Base-by-base conservation (phyloP, 2,329 filamentous ascomycete genomes). In the Geosmithia flava region DNA sequence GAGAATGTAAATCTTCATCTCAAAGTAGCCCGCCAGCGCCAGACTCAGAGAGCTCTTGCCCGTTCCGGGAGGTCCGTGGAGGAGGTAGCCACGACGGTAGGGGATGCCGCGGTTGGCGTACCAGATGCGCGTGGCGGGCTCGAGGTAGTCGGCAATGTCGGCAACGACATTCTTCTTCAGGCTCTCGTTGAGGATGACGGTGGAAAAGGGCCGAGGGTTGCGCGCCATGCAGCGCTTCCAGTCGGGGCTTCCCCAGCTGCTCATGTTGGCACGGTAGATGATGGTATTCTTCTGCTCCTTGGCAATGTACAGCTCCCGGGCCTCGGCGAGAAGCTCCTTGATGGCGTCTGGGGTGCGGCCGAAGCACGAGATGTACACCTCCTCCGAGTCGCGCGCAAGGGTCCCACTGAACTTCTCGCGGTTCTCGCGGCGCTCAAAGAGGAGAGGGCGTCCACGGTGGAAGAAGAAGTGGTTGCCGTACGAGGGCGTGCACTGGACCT, bases 91-190 rank as follows among this genome's bases (percentile, higher is more conserved):
- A 4, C 88, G 75, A 15, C 88, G 78, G 60, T 94, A 94, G 0
- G 89, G 88, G 29, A 95, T 91, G 1, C 88, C 88, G 7, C 87
- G 76, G 54, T 87, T 84, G 0, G 82, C 74, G 59, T 95, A 95
- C 87, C 87, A 95, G n/a, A 80, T 72, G 43, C 76, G 70, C 0
- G 80, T 83, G 13, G 68, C 63, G 0, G 79, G 79, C 52, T 78
- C 69, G 37, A 85, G 71, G 56, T 84, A 84, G 55, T 83, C 78
- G 23, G 68, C 69, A 30, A 81, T 72, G 54, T 84, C 81, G 42
- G 72, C 69, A 45, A 84, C 67, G 13, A 85, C 68, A 2, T 73
- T 68, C 51, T 72, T 61, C 68, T 84, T 85, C 45, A 74, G 70
- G 55, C 71, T 64, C 49, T 81, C 76, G 54, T 78, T 73, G 45